Evolutionary conservation across 106 monocot species (phyloP).

Genomic region (Dioscorea alata): DNA sequence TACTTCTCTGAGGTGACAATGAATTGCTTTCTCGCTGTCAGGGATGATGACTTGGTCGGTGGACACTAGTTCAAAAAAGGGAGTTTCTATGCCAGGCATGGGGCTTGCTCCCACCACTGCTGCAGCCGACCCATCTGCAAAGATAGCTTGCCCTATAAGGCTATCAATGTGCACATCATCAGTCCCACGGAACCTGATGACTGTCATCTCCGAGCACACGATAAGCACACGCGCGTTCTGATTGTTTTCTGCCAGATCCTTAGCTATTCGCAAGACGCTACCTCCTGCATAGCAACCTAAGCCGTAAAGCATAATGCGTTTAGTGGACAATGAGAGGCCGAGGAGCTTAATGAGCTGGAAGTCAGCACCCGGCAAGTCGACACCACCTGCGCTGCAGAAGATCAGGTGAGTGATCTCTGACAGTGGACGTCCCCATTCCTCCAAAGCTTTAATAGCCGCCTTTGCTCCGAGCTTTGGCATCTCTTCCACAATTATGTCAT

Average conservation of each 20-base stretch:
- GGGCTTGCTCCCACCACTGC: not conserved
- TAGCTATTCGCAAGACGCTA: slow-evolving; percentile 6
- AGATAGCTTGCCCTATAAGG: not conserved
- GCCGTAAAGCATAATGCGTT: too few species aligned
- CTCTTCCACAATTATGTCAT: not conserved
- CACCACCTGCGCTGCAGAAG: slow-evolving; percentile 1
- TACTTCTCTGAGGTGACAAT: not conserved
- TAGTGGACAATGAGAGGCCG: too few species aligned
- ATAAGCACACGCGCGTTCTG: not conserved
- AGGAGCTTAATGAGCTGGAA: slow-evolving; percentile 8
- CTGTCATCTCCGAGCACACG: not conserved
- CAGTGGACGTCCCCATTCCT: slow-evolving; percentile 6
- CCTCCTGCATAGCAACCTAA: not conserved
- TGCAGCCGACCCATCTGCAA: not conserved
- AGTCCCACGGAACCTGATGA: not conserved
- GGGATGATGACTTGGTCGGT: not conserved
- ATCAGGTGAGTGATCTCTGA: slow-evolving; percentile 16
- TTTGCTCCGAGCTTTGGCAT: slow-evolving; percentile 3
- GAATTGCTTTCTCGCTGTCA: not conserved
- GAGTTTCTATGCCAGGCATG: not conserved
- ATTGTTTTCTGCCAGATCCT: slow-evolving; percentile 5
- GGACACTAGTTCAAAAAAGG: not conserved
- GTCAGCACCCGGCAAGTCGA: not conserved
- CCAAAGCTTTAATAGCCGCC: slow-evolving; percentile 5
- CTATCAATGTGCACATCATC: not conserved